phyloP scores from a whole-genome alignment of 2,329 filamentous ascomycete species.

The Pseudomassariella vexata region DNA sequence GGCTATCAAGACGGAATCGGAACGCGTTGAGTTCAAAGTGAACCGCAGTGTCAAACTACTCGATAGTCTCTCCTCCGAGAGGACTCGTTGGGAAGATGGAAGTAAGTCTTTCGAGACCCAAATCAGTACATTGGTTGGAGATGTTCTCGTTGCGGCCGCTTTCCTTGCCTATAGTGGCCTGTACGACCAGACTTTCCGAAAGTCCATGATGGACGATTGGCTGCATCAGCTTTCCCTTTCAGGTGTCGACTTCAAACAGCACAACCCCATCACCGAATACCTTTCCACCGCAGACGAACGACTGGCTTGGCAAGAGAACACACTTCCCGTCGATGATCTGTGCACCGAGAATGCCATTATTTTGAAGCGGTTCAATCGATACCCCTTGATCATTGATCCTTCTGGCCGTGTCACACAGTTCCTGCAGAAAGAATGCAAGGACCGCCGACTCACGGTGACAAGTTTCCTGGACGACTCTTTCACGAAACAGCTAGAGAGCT shows the following conservation, averaged over 20 bases:
- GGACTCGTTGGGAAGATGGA: constrained; percentile 89
- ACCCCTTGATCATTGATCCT: constrained; percentile 96
- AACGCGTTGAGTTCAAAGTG: constrained; percentile 93
- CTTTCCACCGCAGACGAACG: constrained; percentile 94
- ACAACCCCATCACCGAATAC: constrained; percentile 94
- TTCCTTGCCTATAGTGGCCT: constrained; percentile 96
- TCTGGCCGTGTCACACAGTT: constrained; percentile 94
- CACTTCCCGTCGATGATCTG: constrained; percentile 88
- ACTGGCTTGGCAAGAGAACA: constrained; percentile 90
- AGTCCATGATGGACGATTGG: constrained; percentile 98
- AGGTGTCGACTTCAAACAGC: constrained; percentile 87
- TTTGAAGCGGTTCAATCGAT: constrained; percentile 95
- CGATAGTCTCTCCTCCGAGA: constrained; percentile 90
- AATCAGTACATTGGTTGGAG: constrained; percentile 91
- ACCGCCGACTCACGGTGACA: constrained; percentile 88
- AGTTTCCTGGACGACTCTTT: constrained; percentile 98
- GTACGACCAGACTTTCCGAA: constrained; percentile 97
- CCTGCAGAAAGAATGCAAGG: constrained; percentile 88
- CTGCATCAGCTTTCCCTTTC: constrained; percentile 86
- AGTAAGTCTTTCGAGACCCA: constrained; percentile 98
- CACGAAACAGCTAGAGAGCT: constrained; percentile 95
- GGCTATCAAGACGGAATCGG: constrained; percentile 96
- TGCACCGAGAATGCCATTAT: constrained; percentile 99
- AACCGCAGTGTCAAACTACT: constrained; percentile 91
- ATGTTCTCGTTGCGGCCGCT: constrained; percentile 91